Evolutionary conservation across 2,329 filamentous ascomycete species (phyloP).

Genomic region (Aspergillus novoparasiticus): DNA sequence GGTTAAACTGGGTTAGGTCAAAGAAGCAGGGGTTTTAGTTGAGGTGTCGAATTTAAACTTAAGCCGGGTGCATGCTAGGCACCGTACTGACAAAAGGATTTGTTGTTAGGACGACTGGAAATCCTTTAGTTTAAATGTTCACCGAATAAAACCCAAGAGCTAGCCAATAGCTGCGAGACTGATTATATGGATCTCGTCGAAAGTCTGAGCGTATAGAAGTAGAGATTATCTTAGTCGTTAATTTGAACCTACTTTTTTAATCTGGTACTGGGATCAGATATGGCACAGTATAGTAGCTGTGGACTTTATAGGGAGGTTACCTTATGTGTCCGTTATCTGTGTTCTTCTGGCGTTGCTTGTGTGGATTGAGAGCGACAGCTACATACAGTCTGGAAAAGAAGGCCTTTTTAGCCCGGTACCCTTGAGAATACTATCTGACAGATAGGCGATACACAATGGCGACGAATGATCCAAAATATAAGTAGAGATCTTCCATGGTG

Average conservation of each 20-base stretch:
- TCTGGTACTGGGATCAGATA: not conserved
- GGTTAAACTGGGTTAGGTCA: not conserved
- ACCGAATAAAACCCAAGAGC: not conserved
- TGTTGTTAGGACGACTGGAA: not conserved
- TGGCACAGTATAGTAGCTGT: not conserved
- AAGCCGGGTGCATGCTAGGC: not conserved
- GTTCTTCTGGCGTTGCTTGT: not conserved
- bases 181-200: not conserved
- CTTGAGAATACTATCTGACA: too few species aligned
- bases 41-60: not conserved
- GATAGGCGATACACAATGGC: too few species aligned
- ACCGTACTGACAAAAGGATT: not conserved
- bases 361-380: not conserved
- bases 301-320: not conserved
- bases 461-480: too few species aligned
- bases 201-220: not conserved
- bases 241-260: not conserved
- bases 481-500: not conserved
- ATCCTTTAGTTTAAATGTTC: not conserved
- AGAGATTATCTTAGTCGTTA: not conserved
- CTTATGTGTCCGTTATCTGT: not conserved
- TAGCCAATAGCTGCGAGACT: not conserved
- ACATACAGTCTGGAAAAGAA: not conserved
- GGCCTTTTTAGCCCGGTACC: too few species aligned
- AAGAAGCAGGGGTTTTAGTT: not conserved